Evolutionary conservation across 805 yeast species (phyloP).

Genomic region (Spathaspora girioi): DNA sequence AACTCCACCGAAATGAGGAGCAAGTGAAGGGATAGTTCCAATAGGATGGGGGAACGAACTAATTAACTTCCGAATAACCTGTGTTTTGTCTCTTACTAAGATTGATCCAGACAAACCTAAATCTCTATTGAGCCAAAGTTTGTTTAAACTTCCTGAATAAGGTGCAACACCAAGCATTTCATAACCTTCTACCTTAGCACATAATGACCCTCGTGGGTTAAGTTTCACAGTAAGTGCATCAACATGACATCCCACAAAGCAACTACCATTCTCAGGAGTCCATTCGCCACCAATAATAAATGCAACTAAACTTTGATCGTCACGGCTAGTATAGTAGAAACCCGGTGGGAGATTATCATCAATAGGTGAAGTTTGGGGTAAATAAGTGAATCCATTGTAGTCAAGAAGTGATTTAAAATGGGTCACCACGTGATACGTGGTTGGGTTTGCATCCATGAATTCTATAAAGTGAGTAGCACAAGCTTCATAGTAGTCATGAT

Average conservation of each 20-base stretch:
- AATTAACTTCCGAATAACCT: constrained; percentile 21
- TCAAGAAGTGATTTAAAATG: constrained; percentile 20
- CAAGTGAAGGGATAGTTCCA: constrained; percentile 37
- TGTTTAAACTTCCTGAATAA: constrained; percentile 33
- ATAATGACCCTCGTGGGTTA: constrained; percentile 24
- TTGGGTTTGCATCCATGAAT: constrained; percentile 29
- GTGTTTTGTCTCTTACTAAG: constrained; percentile 13
- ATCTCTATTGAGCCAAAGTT: constrained; percentile 40
- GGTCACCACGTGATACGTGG: constrained; percentile 34
- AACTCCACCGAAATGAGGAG: constrained; percentile 33
- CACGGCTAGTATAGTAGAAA: constrained; percentile 26
- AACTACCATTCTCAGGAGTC: constrained; percentile 57
- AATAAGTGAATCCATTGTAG: constrained; percentile 24
- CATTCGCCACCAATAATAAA: constrained; percentile 36
- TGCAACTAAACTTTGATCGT: constrained; percentile 33
- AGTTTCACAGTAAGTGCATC: constrained; percentile 36
- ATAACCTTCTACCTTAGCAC: constrained; percentile 26
- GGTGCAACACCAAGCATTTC: constrained; percentile 38
- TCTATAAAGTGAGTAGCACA: constrained; percentile 8
- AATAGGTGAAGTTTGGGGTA: constrained; percentile 19
- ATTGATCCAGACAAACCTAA: constrained; percentile 40
- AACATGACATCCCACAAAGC: constrained; percentile 56
- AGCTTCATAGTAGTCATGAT: constrained; percentile 4
- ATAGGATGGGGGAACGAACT: constrained; percentile 33
- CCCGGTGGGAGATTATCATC: constrained; percentile 14